Conservation (phyloP, 495 filamentous ascomycete genomes). For the Xylaria telfairii region DNA sequence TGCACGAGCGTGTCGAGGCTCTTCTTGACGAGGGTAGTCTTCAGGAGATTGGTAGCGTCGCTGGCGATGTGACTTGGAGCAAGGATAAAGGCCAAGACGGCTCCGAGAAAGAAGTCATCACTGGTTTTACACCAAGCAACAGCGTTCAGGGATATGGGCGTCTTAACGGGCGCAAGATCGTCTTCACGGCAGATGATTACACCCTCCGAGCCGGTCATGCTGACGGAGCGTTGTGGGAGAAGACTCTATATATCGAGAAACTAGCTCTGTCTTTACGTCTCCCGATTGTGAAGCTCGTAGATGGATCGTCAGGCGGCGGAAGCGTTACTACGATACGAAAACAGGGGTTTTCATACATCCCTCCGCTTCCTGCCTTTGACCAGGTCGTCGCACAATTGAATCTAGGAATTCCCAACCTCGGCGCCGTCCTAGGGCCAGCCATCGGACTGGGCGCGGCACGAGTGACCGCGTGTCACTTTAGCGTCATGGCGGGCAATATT, state of each 20-base stretch:
- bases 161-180: conserved; percentile 58
- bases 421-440: conserved; percentile 66
- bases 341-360: conserved; percentile 63
- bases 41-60: conserved; percentile 63
- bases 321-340: conserved; percentile 64
- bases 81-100: conserved; percentile 36
- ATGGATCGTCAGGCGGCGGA: conserved; percentile 67
- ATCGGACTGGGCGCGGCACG: conserved; percentile 68
- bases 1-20: conserved; percentile 62
- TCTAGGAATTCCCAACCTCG: conserved; percentile 66
- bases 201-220: conserved; percentile 68
- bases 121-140: conserved; percentile 58
- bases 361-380: conserved; percentile 56
- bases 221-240: conserved; percentile 62
- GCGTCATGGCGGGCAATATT: conserved; percentile 68
- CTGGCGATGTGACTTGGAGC: conserved; percentile 65
- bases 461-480: conserved; percentile 67
- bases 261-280: conserved; percentile 56
- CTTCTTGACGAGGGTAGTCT: conserved; percentile 62
- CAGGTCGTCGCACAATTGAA: conserved; percentile 63
- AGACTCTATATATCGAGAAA: conserved; percentile 67
- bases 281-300: conserved; percentile 67
- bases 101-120: conserved; percentile 51
- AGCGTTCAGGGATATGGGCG: conserved; percentile 62
- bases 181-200: conserved; percentile 69